Conservation (phyloP, 148 eudicot species). For the Spergularia marina region DNA sequence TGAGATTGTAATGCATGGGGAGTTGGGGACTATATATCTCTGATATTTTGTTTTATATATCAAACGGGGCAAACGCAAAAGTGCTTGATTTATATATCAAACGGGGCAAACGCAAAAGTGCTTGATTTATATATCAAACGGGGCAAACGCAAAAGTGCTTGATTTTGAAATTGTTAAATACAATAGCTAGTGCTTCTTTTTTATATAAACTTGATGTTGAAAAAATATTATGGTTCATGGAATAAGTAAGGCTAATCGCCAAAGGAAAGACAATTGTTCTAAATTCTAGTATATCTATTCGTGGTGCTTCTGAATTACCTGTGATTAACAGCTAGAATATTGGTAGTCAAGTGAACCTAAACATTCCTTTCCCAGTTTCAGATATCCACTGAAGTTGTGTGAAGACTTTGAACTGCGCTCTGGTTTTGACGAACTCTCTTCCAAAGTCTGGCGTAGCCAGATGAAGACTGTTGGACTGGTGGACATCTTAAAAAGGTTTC, state of each 20-base stretch:
- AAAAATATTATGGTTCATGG: background rate
- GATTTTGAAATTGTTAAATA: background rate
- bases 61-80: background rate
- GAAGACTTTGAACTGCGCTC: background rate
- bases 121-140: background rate
- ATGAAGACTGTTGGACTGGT: background rate
- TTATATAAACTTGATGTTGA: background rate
- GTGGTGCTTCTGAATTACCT: background rate
- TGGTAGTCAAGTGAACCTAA: background rate
- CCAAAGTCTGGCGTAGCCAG: background rate
- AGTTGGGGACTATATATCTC: too few relatives aligned
- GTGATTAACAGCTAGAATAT: background rate
- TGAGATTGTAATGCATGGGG: too few relatives aligned
- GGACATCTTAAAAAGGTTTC: too few relatives aligned
- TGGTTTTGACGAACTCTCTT: background rate
- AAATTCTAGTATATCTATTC: background rate
- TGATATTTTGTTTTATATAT: background rate
- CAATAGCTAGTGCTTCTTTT: background rate
- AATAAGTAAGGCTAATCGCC: background rate
- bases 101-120: background rate
- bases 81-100: background rate
- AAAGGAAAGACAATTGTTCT: background rate
- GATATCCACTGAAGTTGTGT: background rate
- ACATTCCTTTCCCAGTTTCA: background rate
- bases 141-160: background rate